Conservation (phyloP, 352 stramenopile genomes). For the Pythium folliculosum region DNA sequence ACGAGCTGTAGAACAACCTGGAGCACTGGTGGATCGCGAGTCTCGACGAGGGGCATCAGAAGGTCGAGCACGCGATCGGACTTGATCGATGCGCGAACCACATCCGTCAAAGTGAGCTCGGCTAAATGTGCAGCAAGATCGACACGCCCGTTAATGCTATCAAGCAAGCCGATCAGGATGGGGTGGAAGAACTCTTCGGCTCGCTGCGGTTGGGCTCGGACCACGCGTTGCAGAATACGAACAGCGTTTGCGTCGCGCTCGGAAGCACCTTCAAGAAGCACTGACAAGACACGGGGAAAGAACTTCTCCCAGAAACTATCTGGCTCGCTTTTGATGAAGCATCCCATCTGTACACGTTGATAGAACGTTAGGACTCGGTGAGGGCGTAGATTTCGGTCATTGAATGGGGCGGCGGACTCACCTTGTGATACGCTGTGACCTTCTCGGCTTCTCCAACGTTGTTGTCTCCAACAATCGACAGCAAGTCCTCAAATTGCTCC, state of each 20-base stretch:
- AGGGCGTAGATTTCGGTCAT: neutral
- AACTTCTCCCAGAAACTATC: constrained; percentile 28
- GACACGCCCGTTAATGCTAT: constrained; percentile 40
- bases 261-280: constrained; percentile 37
- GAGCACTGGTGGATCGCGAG: constrained; percentile 42
- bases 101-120: constrained; percentile 44
- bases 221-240: constrained; percentile 53
- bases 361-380: neutral
- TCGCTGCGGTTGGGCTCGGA: constrained; percentile 42
- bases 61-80: constrained; percentile 40
- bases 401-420: constrained; percentile 18
- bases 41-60: constrained; percentile 42
- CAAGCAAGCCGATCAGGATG: constrained; percentile 60
- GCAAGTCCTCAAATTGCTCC: constrained; percentile 46
- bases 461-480: constrained; percentile 48
- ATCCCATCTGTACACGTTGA: constrained; percentile 16
- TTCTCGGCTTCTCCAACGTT: constrained; percentile 44
- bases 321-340: constrained; percentile 29
- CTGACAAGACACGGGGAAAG: constrained; percentile 25
- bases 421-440: constrained; percentile 51
- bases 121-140: constrained; percentile 52
- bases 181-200: constrained; percentile 56
- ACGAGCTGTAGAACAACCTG: constrained; percentile 56
- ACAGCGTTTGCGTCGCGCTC: constrained; percentile 52
- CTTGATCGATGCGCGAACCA: constrained; percentile 38